phyloP scores from a whole-genome alignment of 345 rosid genomes.

The Clausena lansium region DNA sequence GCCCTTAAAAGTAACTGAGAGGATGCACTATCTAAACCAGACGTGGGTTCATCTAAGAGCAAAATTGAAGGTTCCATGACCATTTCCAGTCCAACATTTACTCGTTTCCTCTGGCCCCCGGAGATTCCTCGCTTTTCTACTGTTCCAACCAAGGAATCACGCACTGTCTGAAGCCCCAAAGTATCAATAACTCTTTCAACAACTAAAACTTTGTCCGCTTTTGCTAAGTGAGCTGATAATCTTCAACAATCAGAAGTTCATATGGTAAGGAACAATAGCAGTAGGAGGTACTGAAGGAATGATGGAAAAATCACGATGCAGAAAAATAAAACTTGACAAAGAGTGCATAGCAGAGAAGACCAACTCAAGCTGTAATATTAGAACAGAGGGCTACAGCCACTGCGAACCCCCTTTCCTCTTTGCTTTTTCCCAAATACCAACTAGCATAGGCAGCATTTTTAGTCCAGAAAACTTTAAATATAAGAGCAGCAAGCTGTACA shows the following conservation, averaged over 20 bases:
- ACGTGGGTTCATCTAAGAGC: constrained; percentile 94
- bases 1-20: constrained; percentile 87
- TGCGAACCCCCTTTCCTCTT: background rate
- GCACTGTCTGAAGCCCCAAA: constrained; percentile 78
- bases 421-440: background rate
- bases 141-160: constrained; percentile 87
- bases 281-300: constrained; percentile 2
- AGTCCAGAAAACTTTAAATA: background rate
- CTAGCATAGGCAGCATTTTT: background rate
- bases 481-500: background rate
- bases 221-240: constrained; percentile 57
- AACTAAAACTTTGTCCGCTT: constrained; percentile 78
- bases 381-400: background rate
- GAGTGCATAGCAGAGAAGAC: background rate
- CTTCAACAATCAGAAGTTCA: constrained; percentile 32
- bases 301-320: constrained; percentile 2
- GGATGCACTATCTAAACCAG: constrained; percentile 97
- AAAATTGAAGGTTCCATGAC: constrained; percentile 96
- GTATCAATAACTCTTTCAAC: constrained; percentile 91
- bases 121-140: constrained; percentile 95
- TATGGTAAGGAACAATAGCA: background rate
- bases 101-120: constrained; percentile 96
- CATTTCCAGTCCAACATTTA: constrained; percentile 95
- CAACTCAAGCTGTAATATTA: background rate
- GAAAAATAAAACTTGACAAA: background rate